Evolutionary conservation across 73 alveolate species (phyloP).

Genomic region (Durusdinium trenchii): DNA sequence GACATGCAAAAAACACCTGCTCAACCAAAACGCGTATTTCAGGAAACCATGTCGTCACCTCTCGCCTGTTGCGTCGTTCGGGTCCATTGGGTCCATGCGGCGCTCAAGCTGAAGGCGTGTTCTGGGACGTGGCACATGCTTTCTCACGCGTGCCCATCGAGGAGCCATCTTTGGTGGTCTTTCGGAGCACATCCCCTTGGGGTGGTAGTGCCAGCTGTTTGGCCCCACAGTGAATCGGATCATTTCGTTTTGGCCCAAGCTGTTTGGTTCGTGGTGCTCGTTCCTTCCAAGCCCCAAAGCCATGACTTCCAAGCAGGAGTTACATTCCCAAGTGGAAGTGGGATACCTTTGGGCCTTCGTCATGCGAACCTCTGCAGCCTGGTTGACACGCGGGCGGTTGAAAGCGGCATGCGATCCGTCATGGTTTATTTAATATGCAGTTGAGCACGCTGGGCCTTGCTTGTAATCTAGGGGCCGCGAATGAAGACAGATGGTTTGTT

Average conservation of each 20-base stretch:
- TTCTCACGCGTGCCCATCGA: conserved; percentile 68
- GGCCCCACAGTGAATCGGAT: not conserved
- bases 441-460: no score
- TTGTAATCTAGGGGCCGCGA: no score
- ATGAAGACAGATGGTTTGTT: no score
- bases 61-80: no score
- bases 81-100: not conserved
- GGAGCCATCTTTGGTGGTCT: not conserved
- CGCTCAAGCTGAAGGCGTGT: conserved; percentile 20
- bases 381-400: not conserved
- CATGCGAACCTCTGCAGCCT: conserved; percentile 57
- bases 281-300: not conserved
- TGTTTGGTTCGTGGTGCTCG: not conserved
- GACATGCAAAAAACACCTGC: no score
- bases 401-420: not conserved
- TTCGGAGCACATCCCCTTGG: not conserved
- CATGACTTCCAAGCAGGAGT: not conserved
- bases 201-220: not conserved
- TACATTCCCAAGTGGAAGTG: conserved; percentile 28
- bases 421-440: not conserved
- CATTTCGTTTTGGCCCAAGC: not conserved
- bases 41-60: no score
- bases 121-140: conserved; percentile 92
- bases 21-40: no score
- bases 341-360: conserved; percentile 90